Evolutionary conservation across 208 protist species (phyloP).

Genomic region (Trypanosoma cruzi): DNA sequence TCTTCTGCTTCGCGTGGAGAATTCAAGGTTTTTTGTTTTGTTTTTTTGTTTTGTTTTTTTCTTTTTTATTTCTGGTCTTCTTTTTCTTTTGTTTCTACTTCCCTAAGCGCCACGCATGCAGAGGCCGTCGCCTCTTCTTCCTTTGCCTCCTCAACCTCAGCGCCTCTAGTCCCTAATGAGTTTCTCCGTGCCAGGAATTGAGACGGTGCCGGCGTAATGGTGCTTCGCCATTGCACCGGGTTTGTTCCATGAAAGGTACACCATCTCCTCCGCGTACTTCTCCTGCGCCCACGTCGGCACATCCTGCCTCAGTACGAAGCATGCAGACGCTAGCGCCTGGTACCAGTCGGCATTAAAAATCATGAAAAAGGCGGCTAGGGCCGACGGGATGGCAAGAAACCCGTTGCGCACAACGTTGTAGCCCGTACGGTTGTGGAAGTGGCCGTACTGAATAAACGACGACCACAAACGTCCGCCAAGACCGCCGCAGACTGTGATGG

Average conservation of each 20-base stretch:
- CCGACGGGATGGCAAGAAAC: conserved; percentile 52
- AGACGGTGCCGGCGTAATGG: conserved; percentile 81
- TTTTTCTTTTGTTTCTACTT: conserved; percentile 5
- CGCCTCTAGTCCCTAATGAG: conserved; percentile 46
- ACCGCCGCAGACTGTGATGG: conserved; percentile 84
- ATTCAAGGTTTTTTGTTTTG: background rate
- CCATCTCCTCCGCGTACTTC: conserved; percentile 75
- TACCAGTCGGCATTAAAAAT: conserved; percentile 87
- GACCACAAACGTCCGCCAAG: conserved; percentile 85
- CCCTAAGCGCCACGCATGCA: background rate
- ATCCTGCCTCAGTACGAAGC: conserved; percentile 46
- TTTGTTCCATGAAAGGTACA: conserved; percentile 75
- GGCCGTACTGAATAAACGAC: conserved; percentile 86
- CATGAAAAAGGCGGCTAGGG: conserved; percentile 70
- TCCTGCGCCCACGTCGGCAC: conserved; percentile 74
- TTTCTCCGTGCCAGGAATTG: conserved; percentile 87
- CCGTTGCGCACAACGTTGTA: conserved; percentile 67
- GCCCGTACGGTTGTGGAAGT: conserved; percentile 78
- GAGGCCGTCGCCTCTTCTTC: background rate
- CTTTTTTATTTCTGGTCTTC: background rate
- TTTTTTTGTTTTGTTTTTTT: background rate
- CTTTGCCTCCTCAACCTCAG: background rate
- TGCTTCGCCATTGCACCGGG: conserved; percentile 86
- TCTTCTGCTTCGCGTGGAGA: background rate
- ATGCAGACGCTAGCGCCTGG: conserved; percentile 61